phyloP scores from a whole-genome alignment of 1,284 basidiomycete species.

The Ganoderma leucocontextum region DNA sequence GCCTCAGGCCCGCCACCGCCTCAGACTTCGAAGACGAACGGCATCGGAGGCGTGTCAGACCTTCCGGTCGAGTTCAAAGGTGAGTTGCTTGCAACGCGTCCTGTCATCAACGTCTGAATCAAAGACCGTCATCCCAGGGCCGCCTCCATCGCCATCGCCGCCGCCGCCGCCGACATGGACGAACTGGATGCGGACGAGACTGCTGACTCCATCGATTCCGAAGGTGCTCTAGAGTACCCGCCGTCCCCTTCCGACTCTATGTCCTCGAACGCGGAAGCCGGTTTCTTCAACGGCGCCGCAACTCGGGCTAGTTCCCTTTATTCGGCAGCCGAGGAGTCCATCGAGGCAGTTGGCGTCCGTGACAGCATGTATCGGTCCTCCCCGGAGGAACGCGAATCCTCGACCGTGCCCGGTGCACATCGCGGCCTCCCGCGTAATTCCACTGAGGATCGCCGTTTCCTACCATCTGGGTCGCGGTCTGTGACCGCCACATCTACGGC shows the following conservation, averaged over 20 bases:
- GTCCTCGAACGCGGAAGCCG: neutral
- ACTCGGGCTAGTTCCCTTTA: neutral
- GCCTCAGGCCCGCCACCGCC: neutral
- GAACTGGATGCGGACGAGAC: neutral
- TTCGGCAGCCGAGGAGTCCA: neutral
- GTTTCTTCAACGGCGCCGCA: neutral
- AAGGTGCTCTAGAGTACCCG: neutral
- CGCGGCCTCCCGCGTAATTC: too few relatives aligned
- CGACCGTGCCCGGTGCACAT: too few relatives aligned
- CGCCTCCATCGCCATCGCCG: too few relatives aligned
- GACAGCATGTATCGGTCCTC: too few relatives aligned
- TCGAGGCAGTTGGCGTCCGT: too few relatives aligned
- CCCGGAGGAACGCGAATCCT: too few relatives aligned
- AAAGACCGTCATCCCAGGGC: too few relatives aligned
- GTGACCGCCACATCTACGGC: neutral
- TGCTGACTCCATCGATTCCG: neutral
- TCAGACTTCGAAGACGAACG: too few relatives aligned
- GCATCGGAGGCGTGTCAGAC: neutral
- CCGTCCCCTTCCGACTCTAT: neutral
- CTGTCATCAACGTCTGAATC: neutral
- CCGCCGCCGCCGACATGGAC: too few relatives aligned
- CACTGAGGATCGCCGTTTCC: too few relatives aligned
- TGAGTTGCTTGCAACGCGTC: neutral
- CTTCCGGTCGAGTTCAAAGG: neutral
- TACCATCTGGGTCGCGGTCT: neutral